Conservation (phyloP, 805 yeast species). For the Candida manassasensis region DNA sequence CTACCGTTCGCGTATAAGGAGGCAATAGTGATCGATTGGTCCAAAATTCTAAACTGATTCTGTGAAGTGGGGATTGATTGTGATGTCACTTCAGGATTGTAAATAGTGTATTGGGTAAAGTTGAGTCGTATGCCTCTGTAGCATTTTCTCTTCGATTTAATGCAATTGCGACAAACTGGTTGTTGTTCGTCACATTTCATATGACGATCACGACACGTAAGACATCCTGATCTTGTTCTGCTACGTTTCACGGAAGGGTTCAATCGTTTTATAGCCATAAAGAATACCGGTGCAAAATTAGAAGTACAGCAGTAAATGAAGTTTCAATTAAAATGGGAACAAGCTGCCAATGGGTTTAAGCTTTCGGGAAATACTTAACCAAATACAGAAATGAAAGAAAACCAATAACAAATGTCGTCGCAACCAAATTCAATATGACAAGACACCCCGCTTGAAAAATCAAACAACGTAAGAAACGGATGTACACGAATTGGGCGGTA, state of each 20-base stretch:
- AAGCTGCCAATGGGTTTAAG: too few relatives aligned
- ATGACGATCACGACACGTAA: conserved; percentile 61
- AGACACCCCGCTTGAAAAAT: too few relatives aligned
- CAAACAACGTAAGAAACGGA: too few relatives aligned
- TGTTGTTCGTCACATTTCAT: conserved; percentile 64
- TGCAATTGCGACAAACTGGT: conserved; percentile 57
- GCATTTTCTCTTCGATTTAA: conserved; percentile 45
- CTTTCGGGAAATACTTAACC: too few relatives aligned
- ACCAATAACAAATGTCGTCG: too few relatives aligned
- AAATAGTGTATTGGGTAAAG: conserved; percentile 39
- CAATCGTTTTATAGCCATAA: conserved; percentile 23
- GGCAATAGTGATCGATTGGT: conserved; percentile 41
- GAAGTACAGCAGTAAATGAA: too few relatives aligned
- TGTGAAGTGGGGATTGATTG: conserved; percentile 1
- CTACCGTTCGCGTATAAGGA: conserved; percentile 34
- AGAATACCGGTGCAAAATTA: too few relatives aligned
- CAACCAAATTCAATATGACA: too few relatives aligned
- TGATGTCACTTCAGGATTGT: conserved; percentile 23
- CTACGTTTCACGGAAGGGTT: conserved; percentile 24
- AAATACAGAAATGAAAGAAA: too few relatives aligned
- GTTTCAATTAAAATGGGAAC: too few relatives aligned
- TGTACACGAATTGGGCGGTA: too few relatives aligned
- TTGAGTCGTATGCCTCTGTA: conserved; percentile 44
- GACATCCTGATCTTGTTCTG: conserved; percentile 48
- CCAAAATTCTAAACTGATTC: conserved; percentile 23